Evolutionary conservation across 768 basidiomycete species (phyloP).

Genomic region (Boletellus emodensis): DNA sequence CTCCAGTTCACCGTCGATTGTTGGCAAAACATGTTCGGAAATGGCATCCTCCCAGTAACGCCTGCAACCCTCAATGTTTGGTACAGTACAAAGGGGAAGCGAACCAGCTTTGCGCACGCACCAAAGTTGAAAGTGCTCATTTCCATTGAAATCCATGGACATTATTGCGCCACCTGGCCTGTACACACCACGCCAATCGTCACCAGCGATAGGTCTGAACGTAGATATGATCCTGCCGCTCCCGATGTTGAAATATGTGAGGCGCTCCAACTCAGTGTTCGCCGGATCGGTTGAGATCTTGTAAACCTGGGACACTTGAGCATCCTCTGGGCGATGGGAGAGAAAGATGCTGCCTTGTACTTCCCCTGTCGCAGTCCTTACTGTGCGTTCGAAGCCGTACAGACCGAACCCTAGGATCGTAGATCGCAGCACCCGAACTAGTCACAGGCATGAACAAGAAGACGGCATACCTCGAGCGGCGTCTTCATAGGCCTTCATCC

Average conservation of each 20-base stretch:
- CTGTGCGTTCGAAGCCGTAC: constrained; percentile 26
- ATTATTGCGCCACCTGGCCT: constrained; percentile 36
- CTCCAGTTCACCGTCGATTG: constrained; percentile 36
- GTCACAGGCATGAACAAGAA: neutral
- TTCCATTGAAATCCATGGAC: constrained; percentile 40
- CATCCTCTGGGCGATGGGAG: constrained; percentile 37
- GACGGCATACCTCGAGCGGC: constrained; percentile 29
- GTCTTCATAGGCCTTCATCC: constrained; percentile 38
- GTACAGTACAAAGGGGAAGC: neutral
- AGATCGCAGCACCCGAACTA: neutral
- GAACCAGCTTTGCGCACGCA: constrained; percentile 7
- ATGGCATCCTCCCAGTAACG: constrained; percentile 41
- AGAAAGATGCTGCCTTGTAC: constrained; percentile 28
- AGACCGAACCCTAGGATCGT: constrained; percentile 24
- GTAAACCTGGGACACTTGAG: constrained; percentile 37
- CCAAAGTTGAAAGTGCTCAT: constrained; percentile 42
- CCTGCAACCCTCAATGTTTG: constrained; percentile 17
- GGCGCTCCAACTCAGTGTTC: constrained; percentile 27
- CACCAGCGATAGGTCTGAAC: constrained; percentile 33
- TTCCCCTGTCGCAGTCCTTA: constrained; percentile 9
- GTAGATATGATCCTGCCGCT: constrained; percentile 33
- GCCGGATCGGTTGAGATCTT: constrained; percentile 30
- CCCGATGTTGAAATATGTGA: constrained; percentile 40
- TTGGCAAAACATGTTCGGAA: constrained; percentile 26
- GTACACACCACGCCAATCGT: constrained; percentile 40